Evolutionary conservation across 1,284 basidiomycete species (phyloP), one percentile per base, ranked within the genome.

Genomic region (Tylopilus sp.): DNA sequence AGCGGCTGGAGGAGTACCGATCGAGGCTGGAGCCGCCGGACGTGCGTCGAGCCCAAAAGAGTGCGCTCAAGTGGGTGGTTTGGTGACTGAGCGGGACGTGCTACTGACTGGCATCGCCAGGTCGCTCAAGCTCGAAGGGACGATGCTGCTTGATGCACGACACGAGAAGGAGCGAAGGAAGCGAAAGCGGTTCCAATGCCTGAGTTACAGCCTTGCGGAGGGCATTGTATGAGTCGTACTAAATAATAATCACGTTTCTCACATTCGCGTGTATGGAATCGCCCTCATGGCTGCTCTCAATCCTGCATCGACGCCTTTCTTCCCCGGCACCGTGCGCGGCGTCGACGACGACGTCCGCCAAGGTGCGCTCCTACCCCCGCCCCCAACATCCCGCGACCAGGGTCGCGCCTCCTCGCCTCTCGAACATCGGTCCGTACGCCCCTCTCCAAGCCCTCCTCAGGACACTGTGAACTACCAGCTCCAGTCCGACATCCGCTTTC

Each of bases 291-390:
- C n/a, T n/a, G 75, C 82, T 49, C 73, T 90, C 59, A 89, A 90
- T 67, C 87, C 87, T 57, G 76, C 86, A 55, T 89, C 87, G 50
- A 82, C 82, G 64, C 88, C 88, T 43, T 89, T 90, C 76, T 88
- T 89, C 66, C 87, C 88, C 54, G 83, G 82, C 47, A 75, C 72
- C 61, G 66, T 78, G 60, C 80, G 80, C 58, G 62, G 72, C 58
- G 71, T 63, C 58, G 82, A 83, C 52, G 78, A 82, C 46, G 79
- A 81, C 44, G 70, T 31, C 8, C 39, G 69, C 50, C 59, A 67
- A 41, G 70, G 61, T 59, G 70, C 68, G 51, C 61, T 76, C 38
- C 71, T 69, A 47, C 77, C 77, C 59, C 68, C 69, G 47, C 73
- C 75, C 62, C 72, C 74, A 55, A 65, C 71, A 55, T 71, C 72